Base-by-base conservation (phyloP, 192 early-diverging fungal species). In the Rhizoclosmatium sp. region DNA sequence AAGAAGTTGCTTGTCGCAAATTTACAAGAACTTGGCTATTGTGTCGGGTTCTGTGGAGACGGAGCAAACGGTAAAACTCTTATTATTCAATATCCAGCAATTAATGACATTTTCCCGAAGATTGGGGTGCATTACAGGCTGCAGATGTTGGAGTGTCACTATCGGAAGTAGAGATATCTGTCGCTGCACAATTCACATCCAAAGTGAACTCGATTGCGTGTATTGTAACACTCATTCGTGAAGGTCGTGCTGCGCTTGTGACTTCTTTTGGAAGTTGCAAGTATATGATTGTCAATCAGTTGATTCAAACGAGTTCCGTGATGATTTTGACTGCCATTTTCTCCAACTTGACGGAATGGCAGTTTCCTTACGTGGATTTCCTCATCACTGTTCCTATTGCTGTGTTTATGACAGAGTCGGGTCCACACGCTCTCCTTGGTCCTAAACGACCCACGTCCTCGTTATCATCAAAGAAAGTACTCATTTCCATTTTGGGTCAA, bases 231-330 rank as follows among this genome's bases (percentile, higher is more conserved):
- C 93, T 98, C 12, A 82, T 89, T 69, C 91, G 94, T 67, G 97
- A 99, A 76, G 98, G 98, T 39, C 87, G 98, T 4, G 96, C 95
- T 0, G 96, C 98, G 7, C 87, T 99, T 61, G 96, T 98, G 54
- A 99, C 98, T 5, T 95, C 93, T 77, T 99, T 99, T 82, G 94
- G 92, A 79, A 98, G 96, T 86, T 98, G 99, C 92, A 97, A 99
- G 88, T 99, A 93, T 82, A 98, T 99, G 96, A 96, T 97, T 1
- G 84, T 98, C 47, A 99, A 99, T 83, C 93, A 92, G 68, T 89
- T 99, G 64, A 98, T 99, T 77, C 98, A 99, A 79, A 98, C 97
- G 78, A 96, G 94, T 0, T 91, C 95, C 3, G 97, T 99, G 56
- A 94, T 93, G 65, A 84, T 99, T 40, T 81, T 99, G 73, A 98